These are phyloP conservation scores for Trichoderma reesei DNA, from an alignment of 495 filamentous ascomycete genomes.

Conservation along the genomic window DNA sequence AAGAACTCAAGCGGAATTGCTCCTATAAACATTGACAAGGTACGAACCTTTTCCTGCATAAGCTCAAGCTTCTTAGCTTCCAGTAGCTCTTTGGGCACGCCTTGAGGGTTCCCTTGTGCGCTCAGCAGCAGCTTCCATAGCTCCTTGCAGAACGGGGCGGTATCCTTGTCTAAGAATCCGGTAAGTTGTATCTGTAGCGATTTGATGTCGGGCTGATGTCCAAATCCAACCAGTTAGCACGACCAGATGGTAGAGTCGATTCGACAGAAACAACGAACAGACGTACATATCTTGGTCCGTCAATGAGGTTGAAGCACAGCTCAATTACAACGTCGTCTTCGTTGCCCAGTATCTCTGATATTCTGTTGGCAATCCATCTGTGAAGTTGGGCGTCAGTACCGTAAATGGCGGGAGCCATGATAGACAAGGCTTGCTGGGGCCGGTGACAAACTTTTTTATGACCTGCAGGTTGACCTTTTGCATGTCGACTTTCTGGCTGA, in stretches of 20 bases:
- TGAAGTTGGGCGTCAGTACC: conserved; percentile 16
- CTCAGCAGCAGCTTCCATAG: conserved; percentile 87
- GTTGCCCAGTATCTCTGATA: conserved; percentile 74
- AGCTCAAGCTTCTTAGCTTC: conserved; percentile 95
- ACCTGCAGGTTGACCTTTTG: conserved; percentile 92
- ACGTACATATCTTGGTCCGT: conserved; percentile 70
- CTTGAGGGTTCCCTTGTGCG: conserved; percentile 77
- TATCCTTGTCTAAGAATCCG: conserved; percentile 91
- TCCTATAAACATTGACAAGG: neutral
- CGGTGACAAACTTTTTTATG: conserved; percentile 74
- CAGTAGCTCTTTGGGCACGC: conserved; percentile 86
- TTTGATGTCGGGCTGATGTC: conserved; percentile 80
- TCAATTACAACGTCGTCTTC: conserved; percentile 96
- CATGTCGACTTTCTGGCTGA: conserved; percentile 93
- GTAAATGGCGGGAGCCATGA: neutral
- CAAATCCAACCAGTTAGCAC: conserved; percentile 6
- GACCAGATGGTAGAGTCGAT: neutral
- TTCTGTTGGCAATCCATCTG: conserved; percentile 86
- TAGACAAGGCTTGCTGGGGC: neutral
- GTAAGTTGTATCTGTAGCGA: conserved; percentile 86
- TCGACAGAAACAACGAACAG: neutral
- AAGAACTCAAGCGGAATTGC: neutral
- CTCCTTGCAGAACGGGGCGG: conserved; percentile 82
- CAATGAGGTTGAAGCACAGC: conserved; percentile 80
- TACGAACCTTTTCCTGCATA: conserved; percentile 76